Percentiles rank a stretch among this genome's conserved stretches.
phyloP scores from a whole-genome alignment of 192 early-diverging fungal genomes.

The Allomyces javanicus region DNA sequence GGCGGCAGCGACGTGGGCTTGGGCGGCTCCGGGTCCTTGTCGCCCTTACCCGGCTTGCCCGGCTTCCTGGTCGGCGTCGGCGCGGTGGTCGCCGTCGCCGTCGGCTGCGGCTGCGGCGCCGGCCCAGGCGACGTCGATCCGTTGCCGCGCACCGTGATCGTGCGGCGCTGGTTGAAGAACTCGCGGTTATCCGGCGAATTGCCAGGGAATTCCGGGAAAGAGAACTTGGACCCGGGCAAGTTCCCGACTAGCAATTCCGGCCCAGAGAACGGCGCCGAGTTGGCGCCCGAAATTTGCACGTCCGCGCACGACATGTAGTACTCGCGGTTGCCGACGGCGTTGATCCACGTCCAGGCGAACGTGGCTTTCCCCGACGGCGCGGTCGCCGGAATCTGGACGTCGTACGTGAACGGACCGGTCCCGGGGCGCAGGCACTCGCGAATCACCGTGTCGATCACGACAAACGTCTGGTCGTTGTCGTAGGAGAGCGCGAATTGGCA shows the following conservation, averaged over 20 bases:
- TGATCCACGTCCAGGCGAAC: conserved; percentile 48
- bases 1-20: too few relatives aligned
- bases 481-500: conserved; percentile 47
- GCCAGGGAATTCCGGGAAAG: background rate
- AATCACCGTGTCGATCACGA: conserved; percentile 32
- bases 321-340: conserved; percentile 35
- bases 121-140: too few relatives aligned
- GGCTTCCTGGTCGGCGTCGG: too few relatives aligned
- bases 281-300: conserved; percentile 24
- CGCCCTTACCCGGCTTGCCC: too few relatives aligned
- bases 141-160: background rate
- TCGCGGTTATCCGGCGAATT: background rate
- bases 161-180: background rate
- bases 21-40: too few relatives aligned
- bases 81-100: too few relatives aligned
- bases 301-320: conserved; percentile 51
- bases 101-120: too few relatives aligned
- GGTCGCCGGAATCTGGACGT: conserved; percentile 34
- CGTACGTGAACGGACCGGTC: conserved; percentile 4
- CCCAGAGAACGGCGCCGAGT: conserved; percentile 5
- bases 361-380: conserved; percentile 31
- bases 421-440: conserved; percentile 19
- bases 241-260: background rate
- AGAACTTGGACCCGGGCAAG: background rate
- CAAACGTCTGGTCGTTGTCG: conserved; percentile 37